A percentile compares a stretch with the other conserved stretches of the same genome.
phyloP scores from a whole-genome alignment of 306 rosid species.

The Nissolia schottii region DNA sequence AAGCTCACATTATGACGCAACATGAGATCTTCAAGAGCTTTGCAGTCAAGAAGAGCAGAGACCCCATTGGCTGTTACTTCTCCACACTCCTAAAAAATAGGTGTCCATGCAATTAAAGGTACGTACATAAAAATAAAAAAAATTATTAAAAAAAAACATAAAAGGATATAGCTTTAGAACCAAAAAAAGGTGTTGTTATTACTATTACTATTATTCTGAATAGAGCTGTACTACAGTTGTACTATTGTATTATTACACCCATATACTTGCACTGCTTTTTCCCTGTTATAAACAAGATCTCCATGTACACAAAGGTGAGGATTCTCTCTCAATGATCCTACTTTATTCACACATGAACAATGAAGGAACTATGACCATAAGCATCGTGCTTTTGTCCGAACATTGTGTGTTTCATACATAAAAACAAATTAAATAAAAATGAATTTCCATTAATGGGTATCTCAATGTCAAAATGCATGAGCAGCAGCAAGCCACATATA shows the following conservation, averaged over 20 bases:
- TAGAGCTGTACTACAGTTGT: background rate
- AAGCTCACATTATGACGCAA: slow-evolving; percentile 80
- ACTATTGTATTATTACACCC: background rate
- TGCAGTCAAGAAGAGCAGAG: slow-evolving; percentile 60
- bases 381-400: background rate
- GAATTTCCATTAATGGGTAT: background rate
- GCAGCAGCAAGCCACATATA: background rate
- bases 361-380: background rate
- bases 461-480: background rate
- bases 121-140: background rate
- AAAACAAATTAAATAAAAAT: background rate
- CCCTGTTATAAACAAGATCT: background rate
- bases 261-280: background rate
- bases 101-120: slow-evolving; percentile 5
- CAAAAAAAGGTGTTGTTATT: background rate
- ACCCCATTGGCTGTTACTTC: slow-evolving; percentile 61
- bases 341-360: background rate
- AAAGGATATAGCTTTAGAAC: slow-evolving; percentile 6
- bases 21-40: slow-evolving; percentile 77
- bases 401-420: background rate
- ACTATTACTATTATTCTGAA: background rate
- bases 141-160: no score
- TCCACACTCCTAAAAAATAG: slow-evolving; percentile 69
- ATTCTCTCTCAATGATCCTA: background rate
- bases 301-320: slow-evolving; percentile 2